Evolutionary conservation across 2,329 filamentous ascomycete genomes (phyloP), one percentile per base, ranked within the genome.

Genomic region (Chrysoporthe puriensis): DNA sequence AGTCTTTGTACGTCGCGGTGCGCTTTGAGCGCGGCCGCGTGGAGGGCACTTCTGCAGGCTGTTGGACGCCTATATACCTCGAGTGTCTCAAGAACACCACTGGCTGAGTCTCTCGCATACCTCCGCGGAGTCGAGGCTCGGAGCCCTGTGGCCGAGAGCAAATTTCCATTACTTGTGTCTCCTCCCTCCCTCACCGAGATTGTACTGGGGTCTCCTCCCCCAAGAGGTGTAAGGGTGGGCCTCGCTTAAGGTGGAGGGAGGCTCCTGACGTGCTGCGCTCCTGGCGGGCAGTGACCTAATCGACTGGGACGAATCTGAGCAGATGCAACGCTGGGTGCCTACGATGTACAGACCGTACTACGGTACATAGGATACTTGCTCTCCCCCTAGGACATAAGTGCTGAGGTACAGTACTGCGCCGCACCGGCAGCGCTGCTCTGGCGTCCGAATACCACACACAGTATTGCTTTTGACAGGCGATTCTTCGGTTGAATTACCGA

Each of bases 401-500:
- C 26, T 52, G 48, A 26, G 48, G n/a, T 32, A 52, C 48, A 21
- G 48, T 21, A 52, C 36, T 26, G 26, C 26, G 26, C 26, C 26
- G n/a, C n/a, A 11, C 46, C 46, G 26, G 46, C 26, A 26, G 26
- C 26, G 26, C 26, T 26, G 26, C 26, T 26, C 26, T 16, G 50
- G 21, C 21, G n/a, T 8, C 21, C 48, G 11, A 13, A 52, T 26
- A 32, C 21, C n/a, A 48, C 44, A 18, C 26, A 26, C 26, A 26
- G 26, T 26, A 26, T 26, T 26, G 26, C 26, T 26, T 26, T 26
- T 26, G 26, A 21, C 50, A 54, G 50, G 50, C 21, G 50, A 54
- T 32, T 54, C 50, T 21, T 54, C 50, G 50, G 50, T 54, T 54
- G 50, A 54, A 52, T 26, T 52, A 52, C 48, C 48, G 48, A 52